phyloP scores from a whole-genome alignment of 345 rosid species.

The Rhodamnia argentea region DNA sequence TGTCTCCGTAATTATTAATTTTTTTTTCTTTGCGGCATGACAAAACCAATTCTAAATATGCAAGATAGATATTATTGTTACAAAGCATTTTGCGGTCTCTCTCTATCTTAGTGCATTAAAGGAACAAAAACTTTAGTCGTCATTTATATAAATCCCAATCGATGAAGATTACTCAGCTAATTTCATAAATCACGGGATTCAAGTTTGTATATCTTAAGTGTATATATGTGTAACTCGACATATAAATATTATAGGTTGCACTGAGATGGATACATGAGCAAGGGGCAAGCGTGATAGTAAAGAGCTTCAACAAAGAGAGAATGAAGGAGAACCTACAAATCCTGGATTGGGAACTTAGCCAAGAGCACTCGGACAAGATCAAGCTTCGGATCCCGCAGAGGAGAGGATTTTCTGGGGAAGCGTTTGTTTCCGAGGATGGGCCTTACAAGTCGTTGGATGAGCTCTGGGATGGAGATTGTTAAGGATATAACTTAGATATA shows the following conservation, averaged over 20 bases:
- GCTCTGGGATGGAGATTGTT: neutral
- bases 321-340: neutral
- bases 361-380: neutral
- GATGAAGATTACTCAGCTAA: neutral
- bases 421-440: neutral
- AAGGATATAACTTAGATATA: too few species aligned
- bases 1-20: neutral
- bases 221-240: too few species aligned
- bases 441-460: neutral
- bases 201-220: neutral
- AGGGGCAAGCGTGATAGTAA: neutral
- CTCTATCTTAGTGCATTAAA: neutral
- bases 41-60: neutral
- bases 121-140: neutral
- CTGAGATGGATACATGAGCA: constrained; percentile 4
- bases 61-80: neutral
- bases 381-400: neutral
- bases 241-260: neutral
- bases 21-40: too few species aligned
- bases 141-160: neutral
- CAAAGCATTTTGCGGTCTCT: neutral
- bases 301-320: constrained; percentile 1
- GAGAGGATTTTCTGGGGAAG: neutral
- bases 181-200: neutral
- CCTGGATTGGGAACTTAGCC: neutral